These are phyloP conservation scores for Alternaria angustiovoidea DNA, from an alignment of 2,329 filamentous ascomycete species.

Conservation along the genomic window DNA sequence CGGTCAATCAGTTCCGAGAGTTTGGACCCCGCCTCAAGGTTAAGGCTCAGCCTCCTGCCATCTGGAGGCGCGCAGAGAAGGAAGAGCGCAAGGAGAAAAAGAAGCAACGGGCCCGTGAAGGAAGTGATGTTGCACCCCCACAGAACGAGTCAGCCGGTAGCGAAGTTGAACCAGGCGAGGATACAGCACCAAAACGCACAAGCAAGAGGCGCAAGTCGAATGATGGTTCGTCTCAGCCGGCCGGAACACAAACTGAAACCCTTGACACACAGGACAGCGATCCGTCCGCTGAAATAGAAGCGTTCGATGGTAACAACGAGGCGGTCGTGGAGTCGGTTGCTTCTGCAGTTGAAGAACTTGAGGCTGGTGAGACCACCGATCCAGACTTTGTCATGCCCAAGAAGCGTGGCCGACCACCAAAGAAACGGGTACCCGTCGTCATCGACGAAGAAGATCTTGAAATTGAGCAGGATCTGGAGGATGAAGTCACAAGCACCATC, in stretches of 20 bases:
- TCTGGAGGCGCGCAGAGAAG: slow-evolving; percentile 70
- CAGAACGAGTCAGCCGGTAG: slow-evolving; percentile 6
- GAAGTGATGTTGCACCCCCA: slow-evolving; percentile 20
- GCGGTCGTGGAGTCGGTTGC: slow-evolving; percentile 31
- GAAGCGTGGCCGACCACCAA: slow-evolving; percentile 49
- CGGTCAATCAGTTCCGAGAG: slow-evolving; percentile 83
- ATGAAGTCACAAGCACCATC: slow-evolving; percentile 53
- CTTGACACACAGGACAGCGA: slow-evolving; percentile 12
- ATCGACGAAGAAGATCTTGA: slow-evolving; percentile 57
- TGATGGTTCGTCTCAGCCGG: slow-evolving; percentile 26
- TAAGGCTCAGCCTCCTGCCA: slow-evolving; percentile 73
- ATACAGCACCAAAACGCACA: slow-evolving; percentile 18
- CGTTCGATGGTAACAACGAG: slow-evolving; percentile 34
- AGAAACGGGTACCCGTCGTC: slow-evolving; percentile 42
- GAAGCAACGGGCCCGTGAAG: slow-evolving; percentile 23
- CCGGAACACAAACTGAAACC: slow-evolving; percentile 10
- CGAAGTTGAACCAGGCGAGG: slow-evolving; percentile 21
- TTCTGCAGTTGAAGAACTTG: slow-evolving; percentile 29
- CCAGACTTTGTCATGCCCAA: slow-evolving; percentile 39
- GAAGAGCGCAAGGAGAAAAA: slow-evolving; percentile 47
- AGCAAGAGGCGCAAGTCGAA: slow-evolving; percentile 38
- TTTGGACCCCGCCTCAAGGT: slow-evolving; percentile 73
- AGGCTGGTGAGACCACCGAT: slow-evolving; percentile 22
- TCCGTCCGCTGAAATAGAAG: slow-evolving; percentile 23
- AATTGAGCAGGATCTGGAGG: slow-evolving; percentile 57